A percentile compares a stretch with the other conserved stretches of the same genome.
phyloP scores from a whole-genome alignment of 2,329 filamentous ascomycete genomes.

The Cladophialophora bantiana region DNA sequence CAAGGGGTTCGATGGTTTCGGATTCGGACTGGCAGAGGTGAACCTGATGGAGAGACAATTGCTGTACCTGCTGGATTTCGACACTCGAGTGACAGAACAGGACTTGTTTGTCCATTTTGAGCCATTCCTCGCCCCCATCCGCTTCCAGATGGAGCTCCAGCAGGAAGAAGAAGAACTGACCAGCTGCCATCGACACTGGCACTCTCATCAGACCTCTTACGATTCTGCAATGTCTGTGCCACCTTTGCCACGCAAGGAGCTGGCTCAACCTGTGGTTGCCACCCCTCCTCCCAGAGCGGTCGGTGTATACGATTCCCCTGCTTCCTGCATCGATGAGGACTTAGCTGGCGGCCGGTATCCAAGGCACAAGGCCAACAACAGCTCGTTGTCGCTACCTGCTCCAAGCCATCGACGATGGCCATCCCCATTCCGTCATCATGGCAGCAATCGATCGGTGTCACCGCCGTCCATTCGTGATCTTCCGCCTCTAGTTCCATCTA shows the following conservation, averaged over 20 bases:
- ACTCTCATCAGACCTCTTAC: slow-evolving; percentile 43
- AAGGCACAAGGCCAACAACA: slow-evolving; percentile 38
- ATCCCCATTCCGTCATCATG: slow-evolving; percentile 46
- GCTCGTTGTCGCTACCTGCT: slow-evolving; percentile 37
- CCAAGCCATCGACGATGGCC: slow-evolving; percentile 47
- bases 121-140: slow-evolving; percentile 85
- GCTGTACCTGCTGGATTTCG: slow-evolving; percentile 92
- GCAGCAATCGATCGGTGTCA: slow-evolving; percentile 48
- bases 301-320: slow-evolving; percentile 44
- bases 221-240: slow-evolving; percentile 35
- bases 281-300: slow-evolving; percentile 35
- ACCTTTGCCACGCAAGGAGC: slow-evolving; percentile 29
- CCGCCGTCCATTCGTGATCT: slow-evolving; percentile 55
- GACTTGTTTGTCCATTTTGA: slow-evolving; percentile 90
- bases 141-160: slow-evolving; percentile 62
- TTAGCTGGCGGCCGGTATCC: slow-evolving; percentile 43
- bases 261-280: slow-evolving; percentile 28
- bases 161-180: slow-evolving; percentile 59
- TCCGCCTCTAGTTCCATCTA: slow-evolving; percentile 51
- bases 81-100: slow-evolving; percentile 81
- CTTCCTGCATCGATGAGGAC: slow-evolving; percentile 44
- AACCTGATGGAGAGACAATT: slow-evolving; percentile 99
- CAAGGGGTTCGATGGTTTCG: slow-evolving; percentile 75
- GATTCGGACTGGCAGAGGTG: slow-evolving; percentile 93
- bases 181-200: slow-evolving; percentile 45